phyloP scores from a whole-genome alignment of 2,329 filamentous ascomycete genomes.

The Stagonosporopsis rhizophila region DNA sequence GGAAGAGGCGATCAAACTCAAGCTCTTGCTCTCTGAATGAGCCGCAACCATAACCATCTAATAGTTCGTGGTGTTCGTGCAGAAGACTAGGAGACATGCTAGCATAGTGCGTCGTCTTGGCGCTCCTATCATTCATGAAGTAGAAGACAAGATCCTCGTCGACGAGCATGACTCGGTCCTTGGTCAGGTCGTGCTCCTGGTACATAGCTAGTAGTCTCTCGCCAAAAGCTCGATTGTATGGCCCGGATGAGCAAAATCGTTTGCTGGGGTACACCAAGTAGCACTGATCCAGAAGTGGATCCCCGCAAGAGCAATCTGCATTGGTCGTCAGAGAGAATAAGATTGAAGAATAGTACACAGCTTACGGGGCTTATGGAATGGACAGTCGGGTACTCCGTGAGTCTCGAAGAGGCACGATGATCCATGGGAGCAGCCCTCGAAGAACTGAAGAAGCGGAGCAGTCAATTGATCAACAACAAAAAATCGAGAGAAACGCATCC shows the following conservation, averaged over 20 bases:
- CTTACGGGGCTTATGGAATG: constrained; percentile 31
- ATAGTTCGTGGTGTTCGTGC: constrained; percentile 21
- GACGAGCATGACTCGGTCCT: constrained; percentile 34
- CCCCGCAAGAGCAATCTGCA: constrained; percentile 24
- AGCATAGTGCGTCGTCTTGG: background rate
- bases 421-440: constrained; percentile 9
- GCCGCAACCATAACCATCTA: constrained; percentile 18
- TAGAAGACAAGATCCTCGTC: constrained; percentile 29
- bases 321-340: background rate
- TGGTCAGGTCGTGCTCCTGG: constrained; percentile 22
- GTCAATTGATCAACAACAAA: constrained; percentile 30
- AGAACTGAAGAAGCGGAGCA: constrained; percentile 10
- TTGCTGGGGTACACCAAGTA: constrained; percentile 28
- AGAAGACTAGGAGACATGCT: constrained; percentile 21
- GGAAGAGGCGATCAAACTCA: constrained; percentile 21
- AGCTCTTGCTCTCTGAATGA: constrained; percentile 26
- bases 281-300: constrained; percentile 30
- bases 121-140: constrained; percentile 5
- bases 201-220: constrained; percentile 29
- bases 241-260: constrained; percentile 21
- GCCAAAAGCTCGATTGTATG: constrained; percentile 30
- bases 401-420: constrained; percentile 25
- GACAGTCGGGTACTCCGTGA: constrained; percentile 29
- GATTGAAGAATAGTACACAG: background rate
- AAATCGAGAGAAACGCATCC: constrained; percentile 22